Evolutionary conservation across 176 grass and related monocot genomes (phyloP).

Genomic region (maize (Zea mays)): DNA sequence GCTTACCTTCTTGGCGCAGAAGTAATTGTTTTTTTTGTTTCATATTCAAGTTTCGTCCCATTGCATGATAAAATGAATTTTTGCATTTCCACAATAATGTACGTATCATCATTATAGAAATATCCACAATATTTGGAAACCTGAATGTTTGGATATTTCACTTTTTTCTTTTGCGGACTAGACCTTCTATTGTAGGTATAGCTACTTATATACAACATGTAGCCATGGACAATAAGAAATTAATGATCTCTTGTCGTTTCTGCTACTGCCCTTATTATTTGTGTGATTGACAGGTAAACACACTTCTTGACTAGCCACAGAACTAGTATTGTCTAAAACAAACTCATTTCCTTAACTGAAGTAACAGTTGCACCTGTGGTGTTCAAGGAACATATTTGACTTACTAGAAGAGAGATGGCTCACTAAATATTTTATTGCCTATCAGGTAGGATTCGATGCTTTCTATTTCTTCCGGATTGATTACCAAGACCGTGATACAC

Average conservation of each 20-base stretch:
- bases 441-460: conserved; percentile 93
- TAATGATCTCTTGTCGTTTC: not conserved
- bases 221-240: not conserved
- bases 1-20: conserved; percentile 84
- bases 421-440: conserved; percentile 26
- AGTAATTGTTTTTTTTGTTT: conserved; percentile 46
- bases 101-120: not conserved
- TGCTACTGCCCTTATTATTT: not conserved
- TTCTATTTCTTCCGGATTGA: conserved; percentile 90
- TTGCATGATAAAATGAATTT: conserved; percentile 13
- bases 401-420: conserved; percentile 6
- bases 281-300: conserved; percentile 11
- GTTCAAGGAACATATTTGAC: not conserved
- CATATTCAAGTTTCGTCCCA: not conserved
- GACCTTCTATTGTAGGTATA: conserved; percentile 9
- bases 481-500: conserved; percentile 82
- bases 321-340: conserved; percentile 15
- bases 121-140: not conserved
- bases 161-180: not conserved
- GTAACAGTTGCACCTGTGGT: not conserved
- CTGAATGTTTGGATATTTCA: conserved; percentile 1
- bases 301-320: not conserved
- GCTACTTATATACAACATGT: conserved; percentile 12
- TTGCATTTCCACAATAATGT: not conserved
- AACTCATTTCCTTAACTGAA: not conserved